phyloP scores from a whole-genome alignment of 2,329 filamentous ascomycete species.

The Ilyonectria robusta region DNA sequence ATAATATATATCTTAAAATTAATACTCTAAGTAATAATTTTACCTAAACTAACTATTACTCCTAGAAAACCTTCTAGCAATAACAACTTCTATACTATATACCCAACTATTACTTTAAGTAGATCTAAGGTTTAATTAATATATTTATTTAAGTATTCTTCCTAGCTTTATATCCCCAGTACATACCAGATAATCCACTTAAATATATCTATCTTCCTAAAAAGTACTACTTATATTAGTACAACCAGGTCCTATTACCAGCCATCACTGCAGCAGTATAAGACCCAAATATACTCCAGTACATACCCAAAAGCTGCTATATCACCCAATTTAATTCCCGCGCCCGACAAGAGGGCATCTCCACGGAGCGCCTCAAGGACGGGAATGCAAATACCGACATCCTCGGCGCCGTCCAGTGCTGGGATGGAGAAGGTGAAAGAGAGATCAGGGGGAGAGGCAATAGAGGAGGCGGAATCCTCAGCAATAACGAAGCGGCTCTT shows the following conservation, averaged over 20 bases:
- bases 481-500: too few species aligned
- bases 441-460: too few species aligned
- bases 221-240: neutral
- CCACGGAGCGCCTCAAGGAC: slow-evolving; percentile 5
- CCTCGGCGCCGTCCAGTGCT: neutral
- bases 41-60: neutral
- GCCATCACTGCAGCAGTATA: slow-evolving; percentile 10
- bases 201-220: neutral
- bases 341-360: slow-evolving; percentile 15
- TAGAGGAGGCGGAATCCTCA: too few species aligned
- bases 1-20: slow-evolving; percentile 7
- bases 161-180: slow-evolving; percentile 2
- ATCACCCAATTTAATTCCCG: slow-evolving; percentile 8
- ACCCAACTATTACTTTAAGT: slow-evolving; percentile 9
- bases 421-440: too few species aligned
- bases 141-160: slow-evolving; percentile 12
- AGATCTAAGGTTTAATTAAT: slow-evolving; percentile 8
- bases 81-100: neutral
- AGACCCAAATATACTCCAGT: slow-evolving; percentile 16
- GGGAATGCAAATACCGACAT: slow-evolving; percentile 6
- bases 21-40: slow-evolving; percentile 6
- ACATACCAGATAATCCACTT: neutral
- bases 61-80: neutral
- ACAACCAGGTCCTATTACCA: slow-evolving; percentile 8
- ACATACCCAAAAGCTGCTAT: slow-evolving; percentile 14